Conservation (phyloP, 148 eudicot genomes). For the Arctostaphylos glauca region DNA sequence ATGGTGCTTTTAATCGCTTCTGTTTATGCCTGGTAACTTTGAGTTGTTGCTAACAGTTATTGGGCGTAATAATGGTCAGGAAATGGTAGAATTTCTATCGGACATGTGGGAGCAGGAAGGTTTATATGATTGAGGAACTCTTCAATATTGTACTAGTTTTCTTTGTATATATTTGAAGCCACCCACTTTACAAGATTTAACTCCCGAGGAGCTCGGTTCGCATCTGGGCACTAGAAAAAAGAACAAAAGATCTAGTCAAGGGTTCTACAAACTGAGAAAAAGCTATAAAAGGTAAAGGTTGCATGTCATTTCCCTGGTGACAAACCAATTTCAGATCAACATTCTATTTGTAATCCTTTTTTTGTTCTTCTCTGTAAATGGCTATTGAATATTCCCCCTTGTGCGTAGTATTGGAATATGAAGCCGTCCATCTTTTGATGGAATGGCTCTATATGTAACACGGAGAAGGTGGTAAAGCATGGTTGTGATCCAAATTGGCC, state of each 20-base stretch:
- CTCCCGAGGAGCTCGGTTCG: not conserved
- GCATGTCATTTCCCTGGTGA: not conserved
- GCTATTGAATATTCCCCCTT: not conserved
- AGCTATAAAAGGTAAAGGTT: not conserved
- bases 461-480: not conserved
- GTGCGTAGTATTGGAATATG: not conserved
- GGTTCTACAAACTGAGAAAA: not conserved
- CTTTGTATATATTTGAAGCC: not conserved
- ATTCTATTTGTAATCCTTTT: too few species aligned
- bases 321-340: not conserved
- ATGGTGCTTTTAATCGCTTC: not conserved
- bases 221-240: not conserved
- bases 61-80: slow-evolving; percentile 38
- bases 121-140: slow-evolving; percentile 44
- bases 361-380: slow-evolving; percentile 2
- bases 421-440: not conserved
- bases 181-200: not conserved
- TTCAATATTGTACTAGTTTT: not conserved
- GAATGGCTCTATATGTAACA: not conserved
- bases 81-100: slow-evolving; percentile 75
- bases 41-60: slow-evolving; percentile 10
- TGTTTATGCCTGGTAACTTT: not conserved
- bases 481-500: not conserved
- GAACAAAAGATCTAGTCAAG: not conserved
- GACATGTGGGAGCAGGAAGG: slow-evolving; percentile 86